Percentiles rank a stretch among this genome's conserved stretches.
Conservation (phyloP, 2,329 filamentous ascomycete species). For the Alternaria rosae region DNA sequence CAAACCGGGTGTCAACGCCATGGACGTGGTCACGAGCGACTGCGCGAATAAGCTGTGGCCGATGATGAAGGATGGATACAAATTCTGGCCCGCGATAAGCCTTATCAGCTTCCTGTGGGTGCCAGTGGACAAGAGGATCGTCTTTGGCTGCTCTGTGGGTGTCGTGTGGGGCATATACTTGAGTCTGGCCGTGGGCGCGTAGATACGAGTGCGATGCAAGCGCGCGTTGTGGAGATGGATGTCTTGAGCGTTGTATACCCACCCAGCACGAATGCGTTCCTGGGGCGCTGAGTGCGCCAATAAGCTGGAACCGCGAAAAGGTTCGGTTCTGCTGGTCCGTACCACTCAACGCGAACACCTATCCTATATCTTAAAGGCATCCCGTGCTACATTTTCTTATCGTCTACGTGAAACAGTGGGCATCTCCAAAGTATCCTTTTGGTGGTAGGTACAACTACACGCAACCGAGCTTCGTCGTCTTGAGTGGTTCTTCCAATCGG, state of each 20-base stretch:
- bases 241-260: not conserved
- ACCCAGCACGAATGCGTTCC: not conserved
- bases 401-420: not conserved
- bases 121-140: conserved; percentile 73
- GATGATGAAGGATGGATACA: conserved; percentile 67
- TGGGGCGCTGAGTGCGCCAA: not conserved
- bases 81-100: conserved; percentile 75
- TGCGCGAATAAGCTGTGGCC: conserved; percentile 64
- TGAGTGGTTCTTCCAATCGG: not conserved
- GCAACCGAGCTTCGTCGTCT: not conserved
- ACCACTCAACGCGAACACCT: not conserved
- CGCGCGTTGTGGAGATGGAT: not conserved
- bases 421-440: not conserved
- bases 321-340: not conserved
- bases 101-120: conserved; percentile 74
- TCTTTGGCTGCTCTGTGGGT: conserved; percentile 75
- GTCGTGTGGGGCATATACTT: conserved; percentile 79
- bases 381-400: not conserved
- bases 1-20: conserved; percentile 42
- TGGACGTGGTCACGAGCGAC: conserved; percentile 39
- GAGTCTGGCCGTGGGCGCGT: conserved; percentile 63
- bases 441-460: not conserved
- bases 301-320: not conserved
- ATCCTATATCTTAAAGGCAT: not conserved
- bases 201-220: not conserved